Conservation (phyloP, 208 protist species). For the Leishmania mexicana region DNA sequence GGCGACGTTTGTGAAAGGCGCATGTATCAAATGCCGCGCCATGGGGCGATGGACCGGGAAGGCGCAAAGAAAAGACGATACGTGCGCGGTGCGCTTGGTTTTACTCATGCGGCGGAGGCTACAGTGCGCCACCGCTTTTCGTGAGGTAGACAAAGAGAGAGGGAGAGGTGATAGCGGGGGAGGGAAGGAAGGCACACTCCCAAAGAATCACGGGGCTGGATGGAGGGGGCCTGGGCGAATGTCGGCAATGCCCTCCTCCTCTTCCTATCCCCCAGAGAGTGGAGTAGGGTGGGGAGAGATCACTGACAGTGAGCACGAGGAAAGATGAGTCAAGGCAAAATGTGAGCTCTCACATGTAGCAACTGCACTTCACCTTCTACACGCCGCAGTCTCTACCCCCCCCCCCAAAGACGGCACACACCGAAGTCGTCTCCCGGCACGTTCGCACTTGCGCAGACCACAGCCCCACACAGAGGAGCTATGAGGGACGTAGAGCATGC, state of each 20-base stretch:
- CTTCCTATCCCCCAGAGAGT: background rate
- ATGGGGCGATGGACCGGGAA: background rate
- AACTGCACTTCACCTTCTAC: background rate
- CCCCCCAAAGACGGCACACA: background rate
- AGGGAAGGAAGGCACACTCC: background rate
- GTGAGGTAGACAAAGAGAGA: background rate
- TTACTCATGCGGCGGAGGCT: background rate
- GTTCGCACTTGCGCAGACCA: background rate
- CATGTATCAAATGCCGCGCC: background rate
- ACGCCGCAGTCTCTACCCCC: background rate
- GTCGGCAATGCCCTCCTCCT: background rate
- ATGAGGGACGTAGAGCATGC: background rate
- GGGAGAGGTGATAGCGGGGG: background rate
- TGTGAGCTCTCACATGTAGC: background rate
- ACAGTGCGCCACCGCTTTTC: background rate
- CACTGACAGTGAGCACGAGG: background rate
- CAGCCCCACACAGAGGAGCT: background rate
- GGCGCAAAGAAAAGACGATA: slow-evolving; percentile 4
- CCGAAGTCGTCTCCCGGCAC: background rate
- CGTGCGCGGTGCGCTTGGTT: background rate
- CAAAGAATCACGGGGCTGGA: background rate
- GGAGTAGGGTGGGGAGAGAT: background rate
- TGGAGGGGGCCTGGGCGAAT: background rate
- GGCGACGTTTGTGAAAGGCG: background rate
- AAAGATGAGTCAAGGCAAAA: background rate